Conservation (phyloP, 129 eudicot species). For the Saussurea involucrata region DNA sequence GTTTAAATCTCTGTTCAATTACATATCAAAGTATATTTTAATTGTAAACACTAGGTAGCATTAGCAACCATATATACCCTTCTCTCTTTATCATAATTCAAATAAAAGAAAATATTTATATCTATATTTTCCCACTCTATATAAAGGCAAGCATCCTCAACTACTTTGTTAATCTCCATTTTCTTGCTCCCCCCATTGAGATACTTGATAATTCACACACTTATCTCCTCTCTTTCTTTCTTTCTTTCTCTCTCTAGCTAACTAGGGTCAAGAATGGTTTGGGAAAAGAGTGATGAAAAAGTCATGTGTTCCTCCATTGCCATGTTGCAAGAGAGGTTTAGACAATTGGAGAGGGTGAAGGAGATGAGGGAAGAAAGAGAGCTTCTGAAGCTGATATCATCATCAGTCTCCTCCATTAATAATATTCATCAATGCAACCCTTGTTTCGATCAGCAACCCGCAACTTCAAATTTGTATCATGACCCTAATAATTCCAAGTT, state of each 20-base stretch:
- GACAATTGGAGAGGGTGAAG: slow-evolving; percentile 56
- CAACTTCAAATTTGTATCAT: neutral
- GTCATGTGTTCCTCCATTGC: slow-evolving; percentile 51
- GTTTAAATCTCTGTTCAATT: neutral
- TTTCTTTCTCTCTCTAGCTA: neutral
- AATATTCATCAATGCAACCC: neutral
- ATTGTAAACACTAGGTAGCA: neutral
- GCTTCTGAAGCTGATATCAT: slow-evolving; percentile 35
- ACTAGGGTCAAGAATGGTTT: slow-evolving; percentile 27
- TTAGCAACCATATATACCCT: neutral
- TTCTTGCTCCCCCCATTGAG: slow-evolving; percentile 9
- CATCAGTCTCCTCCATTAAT: slow-evolving; percentile 1
- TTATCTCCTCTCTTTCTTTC: neutral
- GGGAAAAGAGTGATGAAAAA: slow-evolving; percentile 25
- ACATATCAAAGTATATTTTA: neutral
- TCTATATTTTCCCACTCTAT: neutral
- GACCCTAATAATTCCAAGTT: neutral
- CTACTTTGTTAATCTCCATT: neutral
- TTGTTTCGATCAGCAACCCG: neutral
- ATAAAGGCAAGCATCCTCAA: slow-evolving; percentile 18
- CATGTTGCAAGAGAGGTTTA: slow-evolving; percentile 81
- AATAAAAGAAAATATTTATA: neutral
- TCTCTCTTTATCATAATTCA: neutral
- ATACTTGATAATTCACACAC: neutral
- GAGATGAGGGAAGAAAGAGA: slow-evolving; percentile 71